Evolutionary conservation across 1,139 yeast genomes (phyloP).

Genomic region (Suhomyces guaymorum): DNA sequence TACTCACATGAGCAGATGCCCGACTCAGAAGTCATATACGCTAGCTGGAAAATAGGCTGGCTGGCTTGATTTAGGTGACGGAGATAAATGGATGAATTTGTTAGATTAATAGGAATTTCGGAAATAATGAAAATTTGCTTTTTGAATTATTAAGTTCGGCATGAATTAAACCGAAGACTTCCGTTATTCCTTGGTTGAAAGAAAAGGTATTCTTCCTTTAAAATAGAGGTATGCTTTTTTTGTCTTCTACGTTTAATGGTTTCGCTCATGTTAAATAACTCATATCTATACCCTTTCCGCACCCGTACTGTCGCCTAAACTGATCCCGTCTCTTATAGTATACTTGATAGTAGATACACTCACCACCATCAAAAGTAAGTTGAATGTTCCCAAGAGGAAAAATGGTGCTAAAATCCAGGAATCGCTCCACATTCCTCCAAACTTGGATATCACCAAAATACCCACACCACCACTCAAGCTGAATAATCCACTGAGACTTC

Average conservation of each 20-base stretch:
- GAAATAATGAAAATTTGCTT: too few relatives aligned
- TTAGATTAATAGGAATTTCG: too few relatives aligned
- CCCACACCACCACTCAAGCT: conserved; percentile 73
- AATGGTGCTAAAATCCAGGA: conserved; percentile 62
- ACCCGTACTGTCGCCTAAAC: neutral
- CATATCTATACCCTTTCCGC: neutral
- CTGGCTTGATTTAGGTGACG: too few relatives aligned
- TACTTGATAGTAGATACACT: conserved; percentile 3
- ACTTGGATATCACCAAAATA: conserved; percentile 54
- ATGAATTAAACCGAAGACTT: too few relatives aligned
- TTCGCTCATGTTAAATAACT: neutral
- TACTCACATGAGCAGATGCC: neutral
- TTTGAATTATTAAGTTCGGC: too few relatives aligned
- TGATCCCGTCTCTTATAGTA: neutral
- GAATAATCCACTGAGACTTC: conserved; percentile 69
- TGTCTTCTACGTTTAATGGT: too few relatives aligned
- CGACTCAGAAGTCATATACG: too few relatives aligned
- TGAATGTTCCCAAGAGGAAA: conserved; percentile 50
- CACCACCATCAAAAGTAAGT: conserved; percentile 23
- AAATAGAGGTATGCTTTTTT: too few relatives aligned
- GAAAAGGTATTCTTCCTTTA: too few relatives aligned
- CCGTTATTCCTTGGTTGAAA: too few relatives aligned
- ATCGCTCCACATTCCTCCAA: conserved; percentile 67
- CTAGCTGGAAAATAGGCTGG: too few relatives aligned
- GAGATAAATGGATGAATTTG: too few relatives aligned